Conservation (phyloP, 352 stramenopile species). For the Phytophthora chlamydospora region DNA sequence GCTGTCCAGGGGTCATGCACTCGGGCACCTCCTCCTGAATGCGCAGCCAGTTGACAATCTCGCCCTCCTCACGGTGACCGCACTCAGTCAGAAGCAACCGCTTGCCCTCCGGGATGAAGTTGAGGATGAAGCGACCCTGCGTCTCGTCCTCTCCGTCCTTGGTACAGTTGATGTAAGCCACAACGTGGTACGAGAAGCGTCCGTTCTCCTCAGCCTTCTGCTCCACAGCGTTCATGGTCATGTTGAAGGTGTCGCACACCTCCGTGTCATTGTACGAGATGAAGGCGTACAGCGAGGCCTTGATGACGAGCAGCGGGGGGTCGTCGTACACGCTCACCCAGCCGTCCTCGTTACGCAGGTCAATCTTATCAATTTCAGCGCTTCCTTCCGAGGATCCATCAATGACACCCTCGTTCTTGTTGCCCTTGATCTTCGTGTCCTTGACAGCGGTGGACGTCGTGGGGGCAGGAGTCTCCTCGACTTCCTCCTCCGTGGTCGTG, state of each 20-base stretch:
- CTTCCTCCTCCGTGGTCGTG: constrained; percentile 5
- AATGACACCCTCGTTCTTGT: constrained; percentile 79
- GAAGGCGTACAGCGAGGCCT: constrained; percentile 87
- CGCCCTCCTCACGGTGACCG: constrained; percentile 80
- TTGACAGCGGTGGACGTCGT: constrained; percentile 26
- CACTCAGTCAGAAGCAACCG: constrained; percentile 81
- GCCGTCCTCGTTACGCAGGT: constrained; percentile 69
- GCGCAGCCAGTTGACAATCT: constrained; percentile 89
- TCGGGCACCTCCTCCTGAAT: constrained; percentile 83
- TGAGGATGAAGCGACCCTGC: constrained; percentile 79
- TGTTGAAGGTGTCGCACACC: constrained; percentile 87
- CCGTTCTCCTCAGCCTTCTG: constrained; percentile 78
- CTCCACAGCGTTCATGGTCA: constrained; percentile 87
- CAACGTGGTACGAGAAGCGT: constrained; percentile 80
- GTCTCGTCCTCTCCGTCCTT: constrained; percentile 78
- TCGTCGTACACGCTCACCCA: constrained; percentile 88
- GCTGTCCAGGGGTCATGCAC: constrained; percentile 82
- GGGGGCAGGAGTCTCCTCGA: constrained; percentile 16
- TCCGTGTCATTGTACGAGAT: constrained; percentile 85
- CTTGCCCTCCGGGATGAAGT: constrained; percentile 86
- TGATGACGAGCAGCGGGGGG: constrained; percentile 79
- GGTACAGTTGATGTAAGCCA: constrained; percentile 87
- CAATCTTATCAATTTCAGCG: constrained; percentile 87
- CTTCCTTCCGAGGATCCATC: constrained; percentile 80
- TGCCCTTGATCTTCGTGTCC: constrained; percentile 77